These are phyloP conservation scores for Sporothrix mexicana DNA, from an alignment of 2,329 filamentous ascomycete species.

Conservation along the genomic window DNA sequence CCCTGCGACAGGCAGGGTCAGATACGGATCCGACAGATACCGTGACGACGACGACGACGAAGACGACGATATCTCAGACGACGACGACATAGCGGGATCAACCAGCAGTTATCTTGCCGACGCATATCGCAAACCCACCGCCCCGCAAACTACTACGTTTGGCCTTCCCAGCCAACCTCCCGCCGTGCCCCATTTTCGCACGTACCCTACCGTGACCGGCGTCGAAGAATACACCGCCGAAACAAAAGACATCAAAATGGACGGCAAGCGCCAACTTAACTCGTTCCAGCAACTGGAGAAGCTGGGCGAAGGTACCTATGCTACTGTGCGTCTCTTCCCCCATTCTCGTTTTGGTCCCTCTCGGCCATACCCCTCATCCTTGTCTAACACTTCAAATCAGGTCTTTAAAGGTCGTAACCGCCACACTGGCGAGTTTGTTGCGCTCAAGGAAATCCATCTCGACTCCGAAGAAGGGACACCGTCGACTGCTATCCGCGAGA, in stretches of 20 bases:
- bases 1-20: neutral
- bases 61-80: conserved; percentile 7
- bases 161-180: conserved; percentile 43
- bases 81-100: neutral
- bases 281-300: conserved; percentile 99
- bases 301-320: conserved; percentile 98
- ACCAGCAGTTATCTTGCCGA: conserved; percentile 15
- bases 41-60: neutral
- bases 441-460: conserved; percentile 97
- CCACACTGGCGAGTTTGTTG: conserved; percentile 94
- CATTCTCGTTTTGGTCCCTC: conserved; percentile 15
- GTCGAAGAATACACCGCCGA: conserved; percentile 34
- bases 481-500: conserved; percentile 96
- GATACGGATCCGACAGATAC: conserved; percentile 1
- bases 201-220: conserved; percentile 37
- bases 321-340: conserved; percentile 70
- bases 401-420: conserved; percentile 97
- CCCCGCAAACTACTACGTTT: conserved; percentile 25
- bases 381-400: conserved; percentile 52
- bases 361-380: neutral
- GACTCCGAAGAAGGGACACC: conserved; percentile 98
- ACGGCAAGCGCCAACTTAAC: conserved; percentile 88
- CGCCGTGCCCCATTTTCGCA: conserved; percentile 42
- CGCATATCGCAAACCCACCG: neutral
- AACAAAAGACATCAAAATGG: conserved; percentile 63